Base-by-base conservation (phyloP, 805 yeast species). In the Barnettozyma californica region DNA sequence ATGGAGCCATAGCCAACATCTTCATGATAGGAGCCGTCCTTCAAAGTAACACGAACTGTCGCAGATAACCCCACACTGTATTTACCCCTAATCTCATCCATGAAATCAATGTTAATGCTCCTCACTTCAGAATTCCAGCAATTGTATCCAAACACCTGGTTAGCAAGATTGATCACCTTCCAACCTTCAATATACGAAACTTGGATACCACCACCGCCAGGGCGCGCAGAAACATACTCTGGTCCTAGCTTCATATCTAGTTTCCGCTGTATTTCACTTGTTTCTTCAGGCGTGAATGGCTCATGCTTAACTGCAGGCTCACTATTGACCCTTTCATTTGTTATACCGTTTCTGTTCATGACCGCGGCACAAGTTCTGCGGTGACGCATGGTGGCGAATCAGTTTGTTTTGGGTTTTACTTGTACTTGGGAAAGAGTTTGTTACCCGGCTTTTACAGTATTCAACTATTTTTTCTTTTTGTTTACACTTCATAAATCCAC, bases 1-100 rank as follows among this genome's bases (percentile, higher is more conserved):
- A 83, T 79, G 43, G 81, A 81, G n/a, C 95, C 95, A 62, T 86
- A 87, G 0, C 95, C 95, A 40, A 86, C 78, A 66, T 87, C 95
- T 59, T 87, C 95, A 58, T 85, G 87, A 57, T 68, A 85, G 0
- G 92, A 78, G 0, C 95, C 95, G 61, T 84, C 89, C 53, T 77
- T 78, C 44, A 87, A 69, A 0, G 88, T 78, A 5, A 87, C 85
- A 25, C 95, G 69, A 2, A 87, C 88, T n/a, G 70, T 78, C 8
- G 83, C 84, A 1, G 89, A 81, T 10, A 87, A 68, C 1, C 94
- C 94, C 63, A 87, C 69, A 23, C 80, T 75, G 51, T 70, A 77
- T 42, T 77, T 71, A 7, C 82, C 81, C 35, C 77, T 77, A 37
- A 73, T 74, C 33, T 79, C 80, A 58, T 87, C 95, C 41, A 84